These are phyloP conservation scores for Nakaseomyces uthaithaninus DNA, from an alignment of 1,139 yeast species.

Conservation along the genomic window DNA sequence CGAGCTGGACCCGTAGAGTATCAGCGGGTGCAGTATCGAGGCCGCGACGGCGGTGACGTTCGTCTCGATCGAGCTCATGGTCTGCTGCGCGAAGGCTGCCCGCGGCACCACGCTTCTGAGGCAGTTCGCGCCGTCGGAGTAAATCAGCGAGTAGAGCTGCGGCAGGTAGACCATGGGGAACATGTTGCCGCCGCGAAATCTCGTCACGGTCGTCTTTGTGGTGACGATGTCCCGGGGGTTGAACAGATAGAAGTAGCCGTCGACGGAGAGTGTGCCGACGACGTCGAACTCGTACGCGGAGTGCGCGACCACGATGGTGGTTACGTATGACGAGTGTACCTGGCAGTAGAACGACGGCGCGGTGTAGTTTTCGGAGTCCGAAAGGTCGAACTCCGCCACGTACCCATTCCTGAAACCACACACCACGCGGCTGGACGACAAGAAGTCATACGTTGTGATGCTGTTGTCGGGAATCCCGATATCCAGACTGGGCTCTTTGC, in stretches of 20 bases:
- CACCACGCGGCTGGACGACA: constrained; percentile 42
- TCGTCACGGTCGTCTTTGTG: constrained; percentile 32
- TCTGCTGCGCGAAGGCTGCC: constrained; percentile 32
- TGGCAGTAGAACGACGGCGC: constrained; percentile 41
- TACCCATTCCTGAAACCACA: constrained; percentile 63
- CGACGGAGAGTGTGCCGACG: constrained; percentile 43
- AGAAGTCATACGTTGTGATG: constrained; percentile 51
- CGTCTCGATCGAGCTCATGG: constrained; percentile 36
- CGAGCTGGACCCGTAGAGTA: constrained; percentile 53
- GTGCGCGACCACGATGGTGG: constrained; percentile 38
- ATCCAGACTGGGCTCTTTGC: neutral
- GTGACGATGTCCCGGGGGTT: constrained; percentile 38
- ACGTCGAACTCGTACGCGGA: constrained; percentile 36
- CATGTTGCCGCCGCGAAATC: constrained; percentile 33
- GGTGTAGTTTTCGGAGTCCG: constrained; percentile 14
- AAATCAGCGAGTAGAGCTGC: constrained; percentile 35
- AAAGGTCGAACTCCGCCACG: constrained; percentile 52
- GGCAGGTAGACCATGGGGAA: constrained; percentile 35
- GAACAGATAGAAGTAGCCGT: constrained; percentile 37
- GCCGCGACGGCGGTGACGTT: constrained; percentile 36
- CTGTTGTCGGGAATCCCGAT: constrained; percentile 29
- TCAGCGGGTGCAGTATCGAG: constrained; percentile 50
- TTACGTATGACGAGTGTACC: constrained; percentile 45
- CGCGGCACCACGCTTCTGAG: constrained; percentile 35
- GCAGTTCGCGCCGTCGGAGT: constrained; percentile 37